Evolutionary conservation across 768 basidiomycete genomes (phyloP), one percentile per base, ranked within the genome.

Genomic region (Boletus subparvulus): DNA sequence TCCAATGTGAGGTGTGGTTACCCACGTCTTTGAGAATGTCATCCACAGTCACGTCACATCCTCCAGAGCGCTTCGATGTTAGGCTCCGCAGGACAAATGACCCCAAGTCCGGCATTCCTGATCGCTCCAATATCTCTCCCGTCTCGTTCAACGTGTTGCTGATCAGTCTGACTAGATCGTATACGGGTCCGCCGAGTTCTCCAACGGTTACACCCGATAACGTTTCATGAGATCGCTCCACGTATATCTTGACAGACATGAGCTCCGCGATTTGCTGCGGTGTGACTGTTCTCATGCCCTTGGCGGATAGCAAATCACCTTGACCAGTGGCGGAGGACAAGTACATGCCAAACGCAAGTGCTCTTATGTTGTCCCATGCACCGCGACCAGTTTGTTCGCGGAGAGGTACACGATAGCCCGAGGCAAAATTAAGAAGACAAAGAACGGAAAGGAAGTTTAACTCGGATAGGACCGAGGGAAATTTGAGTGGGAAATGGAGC

Each of bases 331-430:
- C 73, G 5, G 87, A 86, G 28, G 83, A 78, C 59, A 94, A 77
- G 71, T 87, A 92, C 60, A 92, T 73, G 14, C 84, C 80, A 64
- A 93, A 84, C 32, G 83, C 77, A 49, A 95, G 80, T 3, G 84
- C 86, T 50, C 88, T 81, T 65, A 94, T 89, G 53, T 83, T 84
- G 70, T 94, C 90, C 81, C 86, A 93, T 59, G 91, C 90, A 21
- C 92, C 92, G 41, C 90, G 84, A 14, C 86, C 84, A 3, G 87
- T 87, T 54, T 83, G 82, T 14, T 73, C 72, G 69, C 90, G 91
- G 39, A 95, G 78, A 6, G 87, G 83, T 6, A 79, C 76, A 26
- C 90, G 87, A 70, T 90, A 94, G 36, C 89, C 90, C 1, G 89
- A 90, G 6, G 81, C 89, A 69, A 94, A 91, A 69, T 94, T 94